A percentile compares a stretch with the other conserved stretches of the same genome.
phyloP scores from a whole-genome alignment of 768 basidiomycete species.

The Boletus reticulatus region DNA sequence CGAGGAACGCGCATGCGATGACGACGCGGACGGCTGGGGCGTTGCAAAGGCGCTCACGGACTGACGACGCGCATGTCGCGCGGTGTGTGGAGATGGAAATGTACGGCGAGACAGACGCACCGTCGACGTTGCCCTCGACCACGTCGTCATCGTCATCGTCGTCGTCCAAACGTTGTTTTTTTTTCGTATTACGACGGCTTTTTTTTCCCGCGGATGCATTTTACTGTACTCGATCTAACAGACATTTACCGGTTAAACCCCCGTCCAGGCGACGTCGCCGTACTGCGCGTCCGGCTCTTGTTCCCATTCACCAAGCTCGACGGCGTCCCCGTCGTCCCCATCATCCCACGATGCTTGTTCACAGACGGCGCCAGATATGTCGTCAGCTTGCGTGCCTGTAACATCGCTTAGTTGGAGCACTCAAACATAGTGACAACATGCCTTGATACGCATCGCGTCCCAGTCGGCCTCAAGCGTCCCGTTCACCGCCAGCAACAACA shows the following conservation, averaged over 20 bases:
- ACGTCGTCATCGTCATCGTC: conserved; percentile 21
- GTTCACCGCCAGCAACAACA: conserved; percentile 71
- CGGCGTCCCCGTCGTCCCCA: conserved; percentile 11
- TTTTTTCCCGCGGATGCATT: conserved; percentile 27
- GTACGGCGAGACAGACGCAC: conserved; percentile 14
- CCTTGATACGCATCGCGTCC: conserved; percentile 64
- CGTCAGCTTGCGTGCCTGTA: conserved; percentile 32
- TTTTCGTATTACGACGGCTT: neutral
- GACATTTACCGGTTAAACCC: conserved; percentile 6
- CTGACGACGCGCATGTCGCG: conserved; percentile 33
- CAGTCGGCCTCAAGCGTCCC: conserved; percentile 60
- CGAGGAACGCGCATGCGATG: conserved; percentile 10
- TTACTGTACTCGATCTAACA: no score
- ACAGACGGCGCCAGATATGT: conserved; percentile 36
- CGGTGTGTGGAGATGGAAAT: neutral
- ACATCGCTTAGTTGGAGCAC: neutral
- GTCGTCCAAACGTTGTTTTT: neutral
- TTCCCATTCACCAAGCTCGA: conserved; percentile 4
- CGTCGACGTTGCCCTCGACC: conserved; percentile 14
- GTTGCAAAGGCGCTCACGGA: conserved; percentile 42
- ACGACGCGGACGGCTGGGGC: conserved; percentile 7
- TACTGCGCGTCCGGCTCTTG: conserved; percentile 28
- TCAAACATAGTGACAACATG: conserved; percentile 27
- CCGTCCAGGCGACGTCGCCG: conserved; percentile 30
- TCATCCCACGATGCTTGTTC: conserved; percentile 34